Evolutionary conservation across 257 asterid species (phyloP), one percentile per base, ranked within the genome.

Genomic region (Lycium ferocissimum): DNA sequence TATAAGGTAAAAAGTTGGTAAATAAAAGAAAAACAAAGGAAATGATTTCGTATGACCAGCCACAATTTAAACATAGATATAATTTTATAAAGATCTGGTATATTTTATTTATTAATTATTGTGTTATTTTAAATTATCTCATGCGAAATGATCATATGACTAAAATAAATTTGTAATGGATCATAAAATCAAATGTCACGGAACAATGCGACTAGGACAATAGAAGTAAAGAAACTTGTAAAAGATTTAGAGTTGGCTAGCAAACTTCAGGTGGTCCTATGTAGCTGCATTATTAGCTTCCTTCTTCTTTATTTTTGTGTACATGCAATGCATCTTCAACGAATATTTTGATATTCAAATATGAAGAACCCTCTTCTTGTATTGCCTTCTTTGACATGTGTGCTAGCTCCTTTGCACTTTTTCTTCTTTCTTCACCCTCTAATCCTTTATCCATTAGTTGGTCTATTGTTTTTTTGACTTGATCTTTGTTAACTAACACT

Each of bases 401-500:
- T 83, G 86, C 89, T 2, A 89, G 15, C 20, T 89, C 81, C 71
- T 75, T 83, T 4, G 88, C 89, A 26, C 33, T 86, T 56, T 78
- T 79, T 38, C 89, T 85, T 81, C 81, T 87, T 51, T 79, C 78
- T 80, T 58, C 57, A 80, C 75, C 83, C n/a, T 86, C 92, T 33
- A 66, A 71, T 70, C 84, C 88, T 33, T 86, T 81, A 7, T 87
- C 89, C 94, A 92, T 90, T 14, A 88, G 20, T 47, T 58, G 67
- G 2, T 54, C 85, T 45, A 86, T 81, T 22, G 66, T 43, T 54
- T 1, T 83, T 53, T 79, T 86, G 2, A 88, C 57, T 56, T 84
- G 81, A 11, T 84, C 85, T 1, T 51, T 62, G 65, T 43, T 84
- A 37, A 82, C 54, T 20, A 75, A 26, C 12, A 82, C 76, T 12